Evolutionary conservation across 768 basidiomycete genomes (phyloP), one percentile per base, ranked within the genome.

Genomic region (Naganishia randhawae): DNA sequence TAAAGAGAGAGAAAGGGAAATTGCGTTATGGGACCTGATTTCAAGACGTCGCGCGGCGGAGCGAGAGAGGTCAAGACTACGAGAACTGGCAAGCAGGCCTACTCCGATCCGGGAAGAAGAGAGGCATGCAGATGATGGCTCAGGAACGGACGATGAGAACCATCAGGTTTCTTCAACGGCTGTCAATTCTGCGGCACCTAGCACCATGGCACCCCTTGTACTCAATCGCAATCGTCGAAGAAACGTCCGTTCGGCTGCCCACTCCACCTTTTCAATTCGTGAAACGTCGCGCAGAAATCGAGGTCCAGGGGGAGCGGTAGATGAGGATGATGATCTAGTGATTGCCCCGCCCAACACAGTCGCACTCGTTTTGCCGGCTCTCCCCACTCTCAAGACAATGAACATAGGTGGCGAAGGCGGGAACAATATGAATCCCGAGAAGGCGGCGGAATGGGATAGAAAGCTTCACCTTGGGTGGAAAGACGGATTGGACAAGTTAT

Each of bases 1-100:
- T 0, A 85, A 84, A 72, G 87, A 87, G 69, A 81, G 86, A 48
- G 92, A 93, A 80, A 86, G 85, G 76, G 82, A 71, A 64, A 76
- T 80, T 39, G 73, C 73, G 0, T 70, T 70, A 8, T 75, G 74
- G 77, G 78, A 78, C 22, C 33, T 74, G 19, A 65, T 41, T 31
- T 67, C 75, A 45, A 31, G 78, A 55, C 73, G 72, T 11, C 66
- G 73, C 25, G 27, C 66, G 19, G 78, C 77, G 22, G 73, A 72
- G 32, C 74, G 67, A 50, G 74, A 76, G 48, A 69, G 68, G 16
- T 66, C 39, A 27, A 7, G 63, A 16, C 35, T 64, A 29, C 2
- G 63, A 31, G 50, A 64, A 33, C 16, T 64, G 63, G 39, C 42
- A 0, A 51, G 17, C 32, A 35, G 63, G 45, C 50, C 50, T 19